Conservation (phyloP, 495 filamentous ascomycete genomes). For the Margaritispora aquatica region DNA sequence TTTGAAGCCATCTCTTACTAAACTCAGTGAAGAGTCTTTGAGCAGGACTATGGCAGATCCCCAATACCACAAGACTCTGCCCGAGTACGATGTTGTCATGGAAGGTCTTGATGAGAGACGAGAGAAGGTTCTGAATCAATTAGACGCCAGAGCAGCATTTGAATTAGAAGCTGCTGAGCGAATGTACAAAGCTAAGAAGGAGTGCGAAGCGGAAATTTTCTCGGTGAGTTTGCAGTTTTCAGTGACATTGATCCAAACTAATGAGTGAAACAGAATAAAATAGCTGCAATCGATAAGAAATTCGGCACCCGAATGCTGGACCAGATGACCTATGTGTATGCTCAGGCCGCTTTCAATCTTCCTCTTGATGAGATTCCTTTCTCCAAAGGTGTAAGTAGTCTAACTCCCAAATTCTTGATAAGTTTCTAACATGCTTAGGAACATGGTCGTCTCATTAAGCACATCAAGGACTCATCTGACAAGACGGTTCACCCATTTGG, state of each 20-base stretch:
- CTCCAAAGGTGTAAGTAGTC: slow-evolving; percentile 3
- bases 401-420: background rate
- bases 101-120: background rate
- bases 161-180: background rate
- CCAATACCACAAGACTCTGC: slow-evolving; percentile 35
- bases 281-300: background rate
- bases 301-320: slow-evolving; percentile 8
- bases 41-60: slow-evolving; percentile 34
- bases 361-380: slow-evolving; percentile 6
- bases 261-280: background rate
- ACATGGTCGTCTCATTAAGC: slow-evolving; percentile 3
- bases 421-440: slow-evolving; percentile 3
- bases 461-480: background rate
- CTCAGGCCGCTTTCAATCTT: background rate
- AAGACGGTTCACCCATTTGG: slow-evolving; percentile 8
- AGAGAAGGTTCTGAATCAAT: background rate
- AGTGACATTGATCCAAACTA: background rate
- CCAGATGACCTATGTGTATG: slow-evolving; percentile 4
- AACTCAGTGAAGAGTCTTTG: slow-evolving; percentile 36
- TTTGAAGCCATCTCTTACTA: slow-evolving; percentile 36
- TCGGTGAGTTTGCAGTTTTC: slow-evolving; percentile 8
- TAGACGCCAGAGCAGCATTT: background rate
- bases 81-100: slow-evolving; percentile 33
- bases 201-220: background rate
- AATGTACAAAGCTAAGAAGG: background rate